These are phyloP conservation scores for Colletotrichum sp. DNA, from an alignment of 2,329 filamentous ascomycete genomes.

Conservation along the genomic window DNA sequence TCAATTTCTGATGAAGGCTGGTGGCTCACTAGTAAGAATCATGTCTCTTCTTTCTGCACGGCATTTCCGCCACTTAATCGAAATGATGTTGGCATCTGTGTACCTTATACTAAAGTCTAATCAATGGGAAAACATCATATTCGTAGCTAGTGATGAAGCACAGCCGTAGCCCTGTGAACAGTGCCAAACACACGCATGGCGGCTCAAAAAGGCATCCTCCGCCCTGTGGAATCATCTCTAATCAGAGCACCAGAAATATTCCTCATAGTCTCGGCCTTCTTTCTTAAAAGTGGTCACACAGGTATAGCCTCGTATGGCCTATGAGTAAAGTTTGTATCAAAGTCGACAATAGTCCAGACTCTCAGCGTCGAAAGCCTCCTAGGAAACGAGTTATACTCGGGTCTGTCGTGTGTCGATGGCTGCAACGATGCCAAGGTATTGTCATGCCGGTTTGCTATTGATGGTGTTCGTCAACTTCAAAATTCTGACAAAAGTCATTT, in stretches of 20 bases:
- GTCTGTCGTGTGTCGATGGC: not conserved
- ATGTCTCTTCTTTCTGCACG: fast-evolving
- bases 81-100: not conserved
- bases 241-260: not conserved
- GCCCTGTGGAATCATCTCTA: fast-evolving
- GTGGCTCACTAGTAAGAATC: not conserved
- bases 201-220: fast-evolving
- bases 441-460: not conserved
- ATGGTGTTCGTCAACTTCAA: not conserved
- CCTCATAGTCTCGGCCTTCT: not conserved
- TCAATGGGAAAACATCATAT: fast-evolving
- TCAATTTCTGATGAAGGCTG: not conserved
- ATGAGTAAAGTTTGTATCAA: not conserved
- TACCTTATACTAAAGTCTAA: not conserved
- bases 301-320: not conserved
- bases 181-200: fast-evolving
- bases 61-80: fast-evolving
- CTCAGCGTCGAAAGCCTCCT: not conserved
- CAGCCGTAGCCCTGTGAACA: fast-evolving
- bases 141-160: fast-evolving
- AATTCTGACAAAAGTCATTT: fast-evolving
- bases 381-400: not conserved
- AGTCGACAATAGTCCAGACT: not conserved
- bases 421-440: fast-evolving
- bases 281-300: fast-evolving